Evolutionary conservation across 192 early-diverging fungal genomes (phyloP), one percentile per base, ranked within the genome.

Genomic region (Lunasporangiospora selenospora): DNA sequence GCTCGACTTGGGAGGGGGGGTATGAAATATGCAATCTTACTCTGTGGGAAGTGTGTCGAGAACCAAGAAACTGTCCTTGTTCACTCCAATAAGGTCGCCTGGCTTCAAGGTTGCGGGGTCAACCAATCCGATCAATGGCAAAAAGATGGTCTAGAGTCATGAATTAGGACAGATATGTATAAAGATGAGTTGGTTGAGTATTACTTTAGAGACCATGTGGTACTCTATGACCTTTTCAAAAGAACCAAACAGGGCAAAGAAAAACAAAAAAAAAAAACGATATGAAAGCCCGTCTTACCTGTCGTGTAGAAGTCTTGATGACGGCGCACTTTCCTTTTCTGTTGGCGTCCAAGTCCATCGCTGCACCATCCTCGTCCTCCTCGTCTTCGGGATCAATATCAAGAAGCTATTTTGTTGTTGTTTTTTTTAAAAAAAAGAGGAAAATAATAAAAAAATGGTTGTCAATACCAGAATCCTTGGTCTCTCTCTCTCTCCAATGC

Each of bases 281-380:
- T 43, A 4, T 18, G 30, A 9, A 19, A 3, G 15, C 4, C 18
- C n/a, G n/a, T 36, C 44, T 32, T 77, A 93, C 92, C 86, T 95
- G 94, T 56, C 97, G 82, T 27, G 95, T 96, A 4, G 93, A 90
- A 8, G 97, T 97, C 73, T 94, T 95, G 37, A 99, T 91, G 13
- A 99, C 96, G 13, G 97, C 97, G 64, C 96, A 98, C 71, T 96
- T 97, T 58, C 95, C 97, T 71, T 94, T 94, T 44, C 92, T 84
- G 79, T 92, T 90, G 48, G 93, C 89, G 71, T 98, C 95, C 75
- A 95, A 63, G 63, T 98, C 94, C 49, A 95, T 88, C 59, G 94
- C 96, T 16, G 92, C 95, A 38, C 95, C 97, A 60, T 99, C 95
- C 53, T 98, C 94, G 60, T 97, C 95, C 39, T 88, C 87, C 50